Evolutionary conservation across 2,329 filamentous ascomycete species (phyloP).

Genomic region (Rhexocercosporidium sp.): DNA sequence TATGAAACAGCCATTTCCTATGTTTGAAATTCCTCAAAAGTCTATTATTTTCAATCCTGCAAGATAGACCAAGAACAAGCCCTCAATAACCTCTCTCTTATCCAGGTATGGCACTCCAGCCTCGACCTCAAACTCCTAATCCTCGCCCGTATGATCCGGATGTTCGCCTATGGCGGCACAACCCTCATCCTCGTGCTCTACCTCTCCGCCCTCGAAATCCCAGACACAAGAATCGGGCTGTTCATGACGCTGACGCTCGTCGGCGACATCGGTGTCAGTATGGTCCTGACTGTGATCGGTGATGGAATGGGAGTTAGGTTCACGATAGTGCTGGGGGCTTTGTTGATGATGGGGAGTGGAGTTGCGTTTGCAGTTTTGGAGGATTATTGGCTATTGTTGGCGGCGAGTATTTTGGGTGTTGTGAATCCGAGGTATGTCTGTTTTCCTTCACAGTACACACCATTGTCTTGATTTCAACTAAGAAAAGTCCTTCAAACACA

Average conservation of each 20-base stretch:
- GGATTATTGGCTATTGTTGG: slow-evolving; percentile 7
- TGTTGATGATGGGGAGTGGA: slow-evolving; percentile 7
- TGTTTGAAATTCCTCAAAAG: background rate
- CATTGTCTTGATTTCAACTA: too few relatives aligned
- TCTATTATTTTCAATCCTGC: too few relatives aligned
- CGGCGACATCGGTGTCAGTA: slow-evolving; percentile 4
- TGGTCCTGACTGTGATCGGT: background rate
- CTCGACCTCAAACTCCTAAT: slow-evolving; percentile 10
- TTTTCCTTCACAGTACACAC: background rate
- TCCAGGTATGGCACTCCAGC: slow-evolving; percentile 8
- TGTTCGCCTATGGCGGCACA: slow-evolving; percentile 11
- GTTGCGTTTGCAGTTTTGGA: slow-evolving; percentile 7
- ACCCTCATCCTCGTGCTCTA: slow-evolving; percentile 5
- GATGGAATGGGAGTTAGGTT: slow-evolving; percentile 2
- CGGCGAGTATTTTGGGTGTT: slow-evolving; percentile 1
- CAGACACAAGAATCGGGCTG: background rate
- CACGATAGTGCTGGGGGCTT: background rate
- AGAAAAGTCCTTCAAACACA: too few relatives aligned
- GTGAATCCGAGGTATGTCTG: slow-evolving; percentile 10
- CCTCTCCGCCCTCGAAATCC: background rate
- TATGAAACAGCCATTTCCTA: too few relatives aligned
- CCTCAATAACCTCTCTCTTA: background rate
- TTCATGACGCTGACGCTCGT: slow-evolving; percentile 13
- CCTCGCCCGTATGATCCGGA: background rate
- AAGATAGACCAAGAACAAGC: background rate